Evolutionary conservation across 2,329 filamentous ascomycete genomes (phyloP), one percentile per base, ranked within the genome.

Genomic region (Exophiala sp.): DNA sequence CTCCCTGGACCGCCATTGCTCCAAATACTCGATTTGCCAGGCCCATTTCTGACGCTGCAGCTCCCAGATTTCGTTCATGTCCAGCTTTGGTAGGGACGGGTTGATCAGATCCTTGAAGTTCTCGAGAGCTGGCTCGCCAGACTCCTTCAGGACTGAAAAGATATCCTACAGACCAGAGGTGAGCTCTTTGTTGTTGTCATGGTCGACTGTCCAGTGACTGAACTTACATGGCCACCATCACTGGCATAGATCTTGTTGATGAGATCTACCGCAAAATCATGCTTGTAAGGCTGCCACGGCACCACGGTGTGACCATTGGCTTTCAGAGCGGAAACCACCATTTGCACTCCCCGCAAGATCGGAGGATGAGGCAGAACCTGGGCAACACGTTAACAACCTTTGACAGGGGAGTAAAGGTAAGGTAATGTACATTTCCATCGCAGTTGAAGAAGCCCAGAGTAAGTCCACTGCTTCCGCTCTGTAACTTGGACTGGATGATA

Each of bases 111-210:
- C 46, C 22, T 51, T 50, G n/a, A 74, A 60, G 27, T 76, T 71
- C 1, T 68, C 60, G 9, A 73, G 67, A 2, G 71, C 57, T 1
- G 72, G 68, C 58, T 83, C 81, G 1, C 79, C 80, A 0, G 78
- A 78, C 0, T 78, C 66, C 0, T 57, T 65, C 9, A 82, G 70
- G 11, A 76, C 71, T 2, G 66, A 59, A 13, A 70, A 68, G 2
- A 77, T 60, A 57, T 79, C 74, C 19, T 65, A 65, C 18, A 22
- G 6, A 19, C 14, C 21, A 14, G 14, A 40, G 18, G 18, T n/a
- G 14, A 22, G 38, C 11, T 23, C 14, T 6, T 24, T 11, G 16
- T 22, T 9, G 24, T 7, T n/a, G 7, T 32, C 7, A 32, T 7
- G 24, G 10, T 27, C 24, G 24, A 27, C 10, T 5, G 24, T 7